Percentiles rank a stretch among this genome's conserved stretches.
These are phyloP conservation scores for Rhamnella rubrinervis DNA, from an alignment of 331 rosid species.

Conservation along the genomic window DNA sequence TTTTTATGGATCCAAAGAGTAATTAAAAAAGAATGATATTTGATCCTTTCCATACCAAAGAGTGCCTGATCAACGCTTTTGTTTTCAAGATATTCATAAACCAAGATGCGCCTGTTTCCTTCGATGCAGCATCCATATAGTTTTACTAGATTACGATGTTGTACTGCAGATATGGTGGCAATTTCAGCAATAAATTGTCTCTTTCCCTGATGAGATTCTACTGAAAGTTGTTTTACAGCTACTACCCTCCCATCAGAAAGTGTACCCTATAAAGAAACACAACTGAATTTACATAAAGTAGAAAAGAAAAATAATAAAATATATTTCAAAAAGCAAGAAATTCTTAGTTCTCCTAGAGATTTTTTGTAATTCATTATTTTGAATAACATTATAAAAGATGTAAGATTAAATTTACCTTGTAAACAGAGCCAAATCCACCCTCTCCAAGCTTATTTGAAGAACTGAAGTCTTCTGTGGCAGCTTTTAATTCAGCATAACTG, in stretches of 20 bases:
- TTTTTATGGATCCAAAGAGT: neutral
- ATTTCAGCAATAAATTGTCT: conserved; percentile 24
- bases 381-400: neutral
- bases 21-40: neutral
- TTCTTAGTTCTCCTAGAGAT: neutral
- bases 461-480: conserved; percentile 24
- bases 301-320: neutral
- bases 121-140: conserved; percentile 29
- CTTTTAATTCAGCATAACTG: conserved; percentile 21
- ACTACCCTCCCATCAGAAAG: conserved; percentile 19
- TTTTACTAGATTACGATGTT: conserved; percentile 30
- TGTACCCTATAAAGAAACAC: conserved; percentile 13
- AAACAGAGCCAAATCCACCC: conserved; percentile 32
- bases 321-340: neutral
- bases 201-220: conserved; percentile 20
- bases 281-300: neutral
- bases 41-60: conserved; percentile 13
- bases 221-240: conserved; percentile 28
- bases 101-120: conserved; percentile 23
- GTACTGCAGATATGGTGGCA: conserved; percentile 22
- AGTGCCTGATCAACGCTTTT: conserved; percentile 30
- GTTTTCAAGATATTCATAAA: conserved; percentile 34
- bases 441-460: conserved; percentile 30
- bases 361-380: neutral
- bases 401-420: conserved; percentile 10